Evolutionary conservation across 371 early-diverging fungal species (phyloP).

Genomic region (Zopfochytrium polystomum): DNA sequence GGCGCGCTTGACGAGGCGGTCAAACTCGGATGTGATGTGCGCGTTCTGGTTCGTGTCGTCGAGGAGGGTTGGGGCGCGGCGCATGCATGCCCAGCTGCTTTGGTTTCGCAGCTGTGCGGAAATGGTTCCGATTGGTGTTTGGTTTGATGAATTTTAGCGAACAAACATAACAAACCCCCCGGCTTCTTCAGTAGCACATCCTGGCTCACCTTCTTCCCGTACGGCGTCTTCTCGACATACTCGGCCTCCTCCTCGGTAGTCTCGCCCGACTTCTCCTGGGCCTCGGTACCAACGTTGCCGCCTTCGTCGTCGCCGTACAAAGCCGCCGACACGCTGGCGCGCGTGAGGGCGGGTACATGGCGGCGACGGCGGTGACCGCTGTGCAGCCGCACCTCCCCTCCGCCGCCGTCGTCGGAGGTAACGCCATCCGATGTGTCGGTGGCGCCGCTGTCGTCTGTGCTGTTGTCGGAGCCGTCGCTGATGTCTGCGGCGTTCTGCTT

Average conservation of each 20-base stretch:
- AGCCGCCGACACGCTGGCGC: neutral
- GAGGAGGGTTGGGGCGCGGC: neutral
- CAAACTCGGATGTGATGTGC: conserved; percentile 30
- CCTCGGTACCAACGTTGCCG: neutral
- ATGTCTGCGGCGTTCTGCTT: no score
- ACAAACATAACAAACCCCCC: no score
- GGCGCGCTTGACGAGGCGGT: conserved; percentile 27
- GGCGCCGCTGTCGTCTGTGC: no score
- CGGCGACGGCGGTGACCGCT: neutral
- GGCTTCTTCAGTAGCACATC: no score
- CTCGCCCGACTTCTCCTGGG: neutral
- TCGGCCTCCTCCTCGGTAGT: neutral
- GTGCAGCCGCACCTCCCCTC: neutral
- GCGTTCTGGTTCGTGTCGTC: conserved; percentile 26
- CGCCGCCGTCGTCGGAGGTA: neutral
- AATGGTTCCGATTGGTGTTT: neutral
- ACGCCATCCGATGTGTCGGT: neutral
- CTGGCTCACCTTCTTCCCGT: neutral
- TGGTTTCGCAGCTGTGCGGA: conserved; percentile 9
- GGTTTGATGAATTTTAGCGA: neutral
- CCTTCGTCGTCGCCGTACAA: neutral
- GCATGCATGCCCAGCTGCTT: conserved; percentile 14
- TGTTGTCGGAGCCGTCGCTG: no score
- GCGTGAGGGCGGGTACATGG: neutral
- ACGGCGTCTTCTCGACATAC: neutral